Percentiles rank a stretch among this genome's conserved stretches.
These are phyloP conservation scores for Dalechampia spathulata DNA, from an alignment of 441 rosid species.

Conservation along the genomic window DNA sequence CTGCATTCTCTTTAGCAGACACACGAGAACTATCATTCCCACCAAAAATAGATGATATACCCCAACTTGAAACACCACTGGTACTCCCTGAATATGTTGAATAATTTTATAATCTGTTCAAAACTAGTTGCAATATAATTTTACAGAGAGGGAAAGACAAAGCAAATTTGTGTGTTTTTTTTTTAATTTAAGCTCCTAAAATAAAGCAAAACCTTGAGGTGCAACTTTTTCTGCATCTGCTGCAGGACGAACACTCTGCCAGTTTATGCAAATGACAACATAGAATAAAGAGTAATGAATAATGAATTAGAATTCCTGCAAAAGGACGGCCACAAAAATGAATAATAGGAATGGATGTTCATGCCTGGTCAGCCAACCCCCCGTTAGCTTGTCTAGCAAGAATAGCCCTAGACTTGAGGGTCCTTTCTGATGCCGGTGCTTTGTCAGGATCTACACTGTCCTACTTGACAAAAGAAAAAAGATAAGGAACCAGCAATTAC, in stretches of 20 bases:
- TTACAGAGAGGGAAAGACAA: neutral
- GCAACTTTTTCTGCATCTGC: constrained; percentile 51
- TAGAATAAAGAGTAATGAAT: neutral
- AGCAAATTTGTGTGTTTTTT: neutral
- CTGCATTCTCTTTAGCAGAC: constrained; percentile 47
- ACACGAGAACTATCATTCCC: constrained; percentile 45
- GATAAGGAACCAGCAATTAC: neutral
- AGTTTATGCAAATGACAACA: constrained; percentile 9
- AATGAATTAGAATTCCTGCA: neutral
- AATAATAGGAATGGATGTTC: constrained; percentile 13
- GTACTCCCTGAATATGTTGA: constrained; percentile 29
- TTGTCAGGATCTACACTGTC: constrained; percentile 71
- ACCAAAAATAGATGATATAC: constrained; percentile 78
- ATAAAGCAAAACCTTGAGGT: constrained; percentile 38
- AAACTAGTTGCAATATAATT: neutral
- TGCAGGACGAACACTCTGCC: constrained; percentile 48
- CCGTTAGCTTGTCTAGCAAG: constrained; percentile 82
- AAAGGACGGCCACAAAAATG: neutral
- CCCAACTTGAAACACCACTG: constrained; percentile 65
- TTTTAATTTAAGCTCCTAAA: neutral
- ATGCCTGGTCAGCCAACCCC: constrained; percentile 74
- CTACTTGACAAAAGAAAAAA: constrained; percentile 28
- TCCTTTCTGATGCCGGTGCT: constrained; percentile 57
- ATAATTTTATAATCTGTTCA: neutral
- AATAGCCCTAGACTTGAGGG: constrained; percentile 51